phyloP scores from a whole-genome alignment of 2,329 filamentous ascomycete genomes.

The Epichloe aotearoae region DNA sequence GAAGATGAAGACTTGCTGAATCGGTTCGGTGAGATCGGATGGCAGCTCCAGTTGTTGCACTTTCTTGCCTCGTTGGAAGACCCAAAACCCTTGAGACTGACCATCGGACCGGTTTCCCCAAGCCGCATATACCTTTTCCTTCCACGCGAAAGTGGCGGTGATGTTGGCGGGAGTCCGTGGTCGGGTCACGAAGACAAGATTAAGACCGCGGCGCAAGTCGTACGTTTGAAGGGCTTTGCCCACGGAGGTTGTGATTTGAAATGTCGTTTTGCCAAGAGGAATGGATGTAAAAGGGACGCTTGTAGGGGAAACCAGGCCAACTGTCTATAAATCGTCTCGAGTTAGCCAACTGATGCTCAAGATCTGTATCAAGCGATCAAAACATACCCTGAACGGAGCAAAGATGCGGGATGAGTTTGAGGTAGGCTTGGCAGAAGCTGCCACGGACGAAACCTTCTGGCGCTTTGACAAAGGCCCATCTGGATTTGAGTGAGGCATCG shows the following conservation, averaged over 20 bases:
- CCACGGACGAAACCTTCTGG: conserved; percentile 46
- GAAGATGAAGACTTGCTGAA: conserved; percentile 68
- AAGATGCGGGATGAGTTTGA: conserved; percentile 64
- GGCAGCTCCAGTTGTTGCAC: conserved; percentile 62
- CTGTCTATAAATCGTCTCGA: conserved; percentile 46
- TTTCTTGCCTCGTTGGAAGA: conserved; percentile 84
- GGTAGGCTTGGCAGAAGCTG: conserved; percentile 24
- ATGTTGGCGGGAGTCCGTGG: conserved; percentile 80
- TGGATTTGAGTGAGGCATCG: conserved; percentile 44
- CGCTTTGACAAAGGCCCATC: conserved; percentile 60
- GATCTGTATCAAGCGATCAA: background rate
- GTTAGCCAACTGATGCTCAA: conserved; percentile 3
- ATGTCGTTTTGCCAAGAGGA: conserved; percentile 83
- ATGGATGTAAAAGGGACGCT: conserved; percentile 79
- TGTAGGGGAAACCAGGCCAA: conserved; percentile 87
- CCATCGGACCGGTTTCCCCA: conserved; percentile 54
- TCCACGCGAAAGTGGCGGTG: conserved; percentile 79
- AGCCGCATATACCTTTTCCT: conserved; percentile 74
- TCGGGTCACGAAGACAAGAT: conserved; percentile 83
- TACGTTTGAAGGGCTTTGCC: conserved; percentile 89
- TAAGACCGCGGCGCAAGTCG: conserved; percentile 78
- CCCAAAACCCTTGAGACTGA: conserved; percentile 61
- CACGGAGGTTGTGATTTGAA: conserved; percentile 93
- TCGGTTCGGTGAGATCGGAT: conserved; percentile 50
- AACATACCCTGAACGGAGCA: conserved; percentile 74